Evolutionary conservation across 2,329 filamentous ascomycete genomes (phyloP).

Genomic region (Fusarium dimerum): DNA sequence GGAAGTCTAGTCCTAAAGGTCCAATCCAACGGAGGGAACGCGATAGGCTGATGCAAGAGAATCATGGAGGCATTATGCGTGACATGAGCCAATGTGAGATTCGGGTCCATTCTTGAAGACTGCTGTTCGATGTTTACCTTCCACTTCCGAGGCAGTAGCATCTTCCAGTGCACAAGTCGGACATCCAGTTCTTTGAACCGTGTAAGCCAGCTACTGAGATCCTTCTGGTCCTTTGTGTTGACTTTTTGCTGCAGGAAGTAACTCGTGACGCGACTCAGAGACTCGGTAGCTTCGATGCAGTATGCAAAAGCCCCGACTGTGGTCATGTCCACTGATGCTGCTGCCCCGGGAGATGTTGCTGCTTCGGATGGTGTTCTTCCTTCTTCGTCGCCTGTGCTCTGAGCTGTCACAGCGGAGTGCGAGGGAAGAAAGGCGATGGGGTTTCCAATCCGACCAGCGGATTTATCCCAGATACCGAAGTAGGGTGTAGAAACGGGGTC

Average conservation of each 20-base stretch:
- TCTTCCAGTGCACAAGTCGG: slow-evolving; percentile 38
- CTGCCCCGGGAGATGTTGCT: slow-evolving; percentile 10
- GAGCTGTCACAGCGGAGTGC: slow-evolving; percentile 7
- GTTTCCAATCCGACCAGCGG: slow-evolving; percentile 34
- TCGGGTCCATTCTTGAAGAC: slow-evolving; percentile 43
- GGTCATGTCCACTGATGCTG: slow-evolving; percentile 33
- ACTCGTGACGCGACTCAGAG: slow-evolving; percentile 40
- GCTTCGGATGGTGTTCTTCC: slow-evolving; percentile 11
- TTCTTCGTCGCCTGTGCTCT: slow-evolving; percentile 1
- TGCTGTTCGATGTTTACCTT: slow-evolving; percentile 19
- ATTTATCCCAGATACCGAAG: slow-evolving; percentile 43
- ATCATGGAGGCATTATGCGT: slow-evolving; percentile 50
- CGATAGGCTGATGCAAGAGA: slow-evolving; percentile 47
- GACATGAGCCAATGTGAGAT: slow-evolving; percentile 47
- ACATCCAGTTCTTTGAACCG: slow-evolving; percentile 48
- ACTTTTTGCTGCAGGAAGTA: slow-evolving; percentile 45
- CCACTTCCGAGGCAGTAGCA: slow-evolving; percentile 22
- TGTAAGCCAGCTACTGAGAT: slow-evolving; percentile 42
- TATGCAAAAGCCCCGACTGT: slow-evolving; percentile 45
- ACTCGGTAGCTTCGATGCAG: slow-evolving; percentile 45
- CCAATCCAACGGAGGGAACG: slow-evolving; percentile 40
- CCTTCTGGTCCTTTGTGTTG: slow-evolving; percentile 36
- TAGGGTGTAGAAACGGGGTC: slow-evolving; percentile 39
- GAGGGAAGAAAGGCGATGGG: slow-evolving; percentile 33
- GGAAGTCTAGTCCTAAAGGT: slow-evolving; percentile 38